Percentiles rank a stretch among this genome's conserved stretches.
Evolutionary conservation across 2,329 filamentous ascomycete species (phyloP).

Genomic region (Mycosphaerelloides madeirae): DNA sequence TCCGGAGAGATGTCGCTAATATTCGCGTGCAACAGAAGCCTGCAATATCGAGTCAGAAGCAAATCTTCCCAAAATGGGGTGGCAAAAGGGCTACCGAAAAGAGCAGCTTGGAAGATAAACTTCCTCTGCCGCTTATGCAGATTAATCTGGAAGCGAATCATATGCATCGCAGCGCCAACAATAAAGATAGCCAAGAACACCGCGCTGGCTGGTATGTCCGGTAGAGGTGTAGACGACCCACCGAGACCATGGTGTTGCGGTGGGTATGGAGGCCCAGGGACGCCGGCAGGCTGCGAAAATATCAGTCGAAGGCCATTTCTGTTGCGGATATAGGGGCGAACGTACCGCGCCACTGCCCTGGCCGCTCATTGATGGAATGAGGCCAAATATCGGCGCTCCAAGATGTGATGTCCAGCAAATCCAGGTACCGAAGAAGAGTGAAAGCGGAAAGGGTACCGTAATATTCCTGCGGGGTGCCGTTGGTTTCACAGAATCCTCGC

Average conservation of each 20-base stretch:
- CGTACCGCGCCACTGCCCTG: not conserved
- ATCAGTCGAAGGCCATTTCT: not conserved
- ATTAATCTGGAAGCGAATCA: conserved; percentile 56
- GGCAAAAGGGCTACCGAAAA: conserved; percentile 39
- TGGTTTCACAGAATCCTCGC: too few relatives aligned
- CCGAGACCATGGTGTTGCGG: conserved; percentile 47
- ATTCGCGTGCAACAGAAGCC: conserved; percentile 50
- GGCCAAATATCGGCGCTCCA: too few relatives aligned
- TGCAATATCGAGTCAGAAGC: conserved; percentile 22
- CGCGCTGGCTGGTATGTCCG: conserved; percentile 62
- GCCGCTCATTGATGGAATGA: not conserved
- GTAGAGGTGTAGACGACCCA: conserved; percentile 50
- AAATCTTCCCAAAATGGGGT: not conserved
- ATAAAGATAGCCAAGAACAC: conserved; percentile 60
- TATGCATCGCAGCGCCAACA: conserved; percentile 51
- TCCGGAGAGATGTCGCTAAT: conserved; percentile 46
- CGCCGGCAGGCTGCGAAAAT: not conserved
- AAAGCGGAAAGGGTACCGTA: too few relatives aligned
- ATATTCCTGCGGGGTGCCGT: too few relatives aligned
- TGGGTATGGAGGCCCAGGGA: conserved; percentile 8
- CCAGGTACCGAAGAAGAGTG: too few relatives aligned
- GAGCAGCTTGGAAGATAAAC: conserved; percentile 55
- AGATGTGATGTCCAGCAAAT: too few relatives aligned
- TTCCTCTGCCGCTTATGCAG: conserved; percentile 46
- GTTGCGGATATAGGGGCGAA: not conserved